A percentile compares a stretch with the other conserved stretches of the same genome.
Evolutionary conservation across 1,284 basidiomycete species (phyloP).

Genomic region (Trichosporon sp.): DNA sequence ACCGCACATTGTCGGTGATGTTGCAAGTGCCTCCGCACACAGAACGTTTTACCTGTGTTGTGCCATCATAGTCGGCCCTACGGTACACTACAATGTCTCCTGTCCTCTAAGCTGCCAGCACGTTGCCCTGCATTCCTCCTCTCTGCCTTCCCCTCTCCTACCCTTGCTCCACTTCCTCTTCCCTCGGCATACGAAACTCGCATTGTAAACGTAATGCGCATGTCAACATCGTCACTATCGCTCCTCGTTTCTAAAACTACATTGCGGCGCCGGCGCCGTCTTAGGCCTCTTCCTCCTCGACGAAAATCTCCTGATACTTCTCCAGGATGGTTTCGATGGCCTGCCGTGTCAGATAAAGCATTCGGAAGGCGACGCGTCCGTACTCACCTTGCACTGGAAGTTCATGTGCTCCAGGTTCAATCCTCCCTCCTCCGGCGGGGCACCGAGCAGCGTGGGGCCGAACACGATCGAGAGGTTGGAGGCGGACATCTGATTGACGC

Average conservation of each 20-base stretch:
- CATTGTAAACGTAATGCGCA: background rate
- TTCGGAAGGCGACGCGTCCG: constrained; percentile 31
- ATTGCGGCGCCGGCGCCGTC: background rate
- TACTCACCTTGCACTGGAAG: constrained; percentile 59
- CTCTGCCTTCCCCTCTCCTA: background rate
- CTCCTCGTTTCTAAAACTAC: background rate
- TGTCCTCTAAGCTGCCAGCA: background rate
- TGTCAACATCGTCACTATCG: background rate
- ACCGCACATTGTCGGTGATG: background rate
- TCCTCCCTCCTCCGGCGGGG: constrained; percentile 50
- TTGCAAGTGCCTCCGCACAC: background rate
- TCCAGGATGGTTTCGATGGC: constrained; percentile 80
- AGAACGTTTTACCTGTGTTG: background rate
- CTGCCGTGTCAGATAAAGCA: constrained; percentile 46
- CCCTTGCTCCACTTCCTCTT: background rate
- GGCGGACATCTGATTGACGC: constrained; percentile 84
- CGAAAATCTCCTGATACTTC: constrained; percentile 79
- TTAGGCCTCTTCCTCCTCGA: constrained; percentile 56
- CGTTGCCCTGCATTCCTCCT: background rate
- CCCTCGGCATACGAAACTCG: background rate
- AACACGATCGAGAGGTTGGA: constrained; percentile 96
- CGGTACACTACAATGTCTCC: background rate
- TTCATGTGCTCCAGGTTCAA: constrained; percentile 57
- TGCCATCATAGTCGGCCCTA: background rate
- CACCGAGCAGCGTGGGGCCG: constrained; percentile 85